These are phyloP conservation scores for Suhomyces kilbournensis DNA, from an alignment of 805 yeast genomes.

Conservation along the genomic window DNA sequence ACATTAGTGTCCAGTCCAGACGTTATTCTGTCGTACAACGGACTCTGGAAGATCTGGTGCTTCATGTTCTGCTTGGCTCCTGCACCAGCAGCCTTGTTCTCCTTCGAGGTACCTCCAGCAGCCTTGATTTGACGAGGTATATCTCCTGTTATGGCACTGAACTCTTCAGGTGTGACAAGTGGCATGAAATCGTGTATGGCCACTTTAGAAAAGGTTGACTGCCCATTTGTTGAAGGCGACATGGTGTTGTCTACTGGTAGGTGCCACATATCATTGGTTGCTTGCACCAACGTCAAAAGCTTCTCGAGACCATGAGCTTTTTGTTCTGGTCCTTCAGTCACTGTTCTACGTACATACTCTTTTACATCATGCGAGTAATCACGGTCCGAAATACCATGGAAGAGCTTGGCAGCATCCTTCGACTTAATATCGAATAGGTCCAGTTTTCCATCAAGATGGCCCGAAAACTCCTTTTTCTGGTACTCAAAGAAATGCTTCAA, in stretches of 20 bases:
- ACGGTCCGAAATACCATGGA: conserved; percentile 23
- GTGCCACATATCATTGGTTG: neutral
- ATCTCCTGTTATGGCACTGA: conserved; percentile 39
- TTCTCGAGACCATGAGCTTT: neutral
- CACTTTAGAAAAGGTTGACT: neutral
- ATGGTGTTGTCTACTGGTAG: neutral
- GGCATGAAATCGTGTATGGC: conserved; percentile 43
- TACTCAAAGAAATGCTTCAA: conserved; percentile 37
- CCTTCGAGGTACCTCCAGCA: conserved; percentile 11
- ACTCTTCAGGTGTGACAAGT: conserved; percentile 34
- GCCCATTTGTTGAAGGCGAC: neutral
- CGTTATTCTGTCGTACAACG: conserved; percentile 35
- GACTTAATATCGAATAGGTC: conserved; percentile 18
- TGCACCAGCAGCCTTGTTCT: neutral
- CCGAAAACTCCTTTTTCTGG: conserved; percentile 29
- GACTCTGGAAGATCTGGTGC: conserved; percentile 39
- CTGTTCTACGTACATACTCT: conserved; percentile 18
- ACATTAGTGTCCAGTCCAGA: conserved; percentile 41
- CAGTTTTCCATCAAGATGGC: conserved; percentile 16
- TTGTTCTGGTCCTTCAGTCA: conserved; percentile 6
- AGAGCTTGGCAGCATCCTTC: conserved; percentile 26
- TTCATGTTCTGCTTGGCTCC: conserved; percentile 21
- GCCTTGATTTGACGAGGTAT: conserved; percentile 24
- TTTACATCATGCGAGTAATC: conserved; percentile 31
- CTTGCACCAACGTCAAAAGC: neutral